Base-by-base conservation (phyloP, 495 filamentous ascomycete genomes). In the Penicillium samsonianum region DNA sequence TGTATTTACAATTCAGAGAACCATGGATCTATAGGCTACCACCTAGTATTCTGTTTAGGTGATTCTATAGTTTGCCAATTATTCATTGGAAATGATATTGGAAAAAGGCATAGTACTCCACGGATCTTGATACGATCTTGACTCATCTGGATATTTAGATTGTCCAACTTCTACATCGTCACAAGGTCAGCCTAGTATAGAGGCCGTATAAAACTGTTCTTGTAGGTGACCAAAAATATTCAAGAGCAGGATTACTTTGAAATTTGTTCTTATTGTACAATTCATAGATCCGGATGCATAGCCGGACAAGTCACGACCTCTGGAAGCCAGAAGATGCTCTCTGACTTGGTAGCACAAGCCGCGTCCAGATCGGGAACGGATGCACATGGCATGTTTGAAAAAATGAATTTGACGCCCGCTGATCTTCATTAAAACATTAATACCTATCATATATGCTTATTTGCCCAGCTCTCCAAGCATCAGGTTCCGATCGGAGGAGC, bases 401-500 rank as follows among this genome's bases (percentile, higher is more conserved):
- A 62, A 49, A 65, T 53, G 52, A 58, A 64, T 54, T 60, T 37
- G 41, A 58, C 55, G 55, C 55, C 55, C 55, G 55, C 55, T 58
- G 44, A 51, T 52, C 38, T 61, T 43, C 59, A 55, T 55, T 55
- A 55, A 35, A 55, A 55, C 53, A 55, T 57, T 60, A 30, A 45
- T 26, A 61, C 57, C 42, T 26, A 61, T 59, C 42, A 33, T 45
- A 19, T 45, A 53, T 58, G 37, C 58, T 78, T 67, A 85, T 65
- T 84, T 84, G 43, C 81, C 82, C 19, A 94, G 73, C 69, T 95
- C 90, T 33, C 90, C 90, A 17, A 95, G 77, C 57, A 94, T 78
- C 60, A 94, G 77, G 42, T 79, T 90, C 20, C 87, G 82, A 73
- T 96, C 91, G 14, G 91, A 92, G 16, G 90, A 94, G 35, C 84